A percentile compares a stretch with the other conserved stretches of the same genome.
These are phyloP conservation scores for Neurospora sublineolata DNA, from an alignment of 495 filamentous ascomycete genomes.

Conservation along the genomic window DNA sequence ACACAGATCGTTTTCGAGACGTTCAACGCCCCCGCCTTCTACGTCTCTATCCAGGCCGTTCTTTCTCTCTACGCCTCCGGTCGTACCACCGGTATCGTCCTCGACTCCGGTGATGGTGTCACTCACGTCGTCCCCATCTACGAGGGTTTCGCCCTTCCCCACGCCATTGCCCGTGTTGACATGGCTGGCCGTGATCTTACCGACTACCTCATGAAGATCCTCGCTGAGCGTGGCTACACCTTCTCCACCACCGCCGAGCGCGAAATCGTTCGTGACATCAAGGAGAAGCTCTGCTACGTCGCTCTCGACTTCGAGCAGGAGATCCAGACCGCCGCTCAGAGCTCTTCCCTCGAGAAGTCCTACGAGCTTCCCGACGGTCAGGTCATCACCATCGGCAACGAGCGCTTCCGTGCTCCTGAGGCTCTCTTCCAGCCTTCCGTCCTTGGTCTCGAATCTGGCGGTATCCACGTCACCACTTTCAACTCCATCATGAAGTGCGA, in stretches of 20 bases:
- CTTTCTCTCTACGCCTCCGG: constrained; percentile 98
- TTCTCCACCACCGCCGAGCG: constrained; percentile 99
- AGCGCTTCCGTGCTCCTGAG: constrained; percentile 98
- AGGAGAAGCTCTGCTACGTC: constrained; percentile 99
- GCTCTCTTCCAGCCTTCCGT: constrained; percentile 99
- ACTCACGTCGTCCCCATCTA: constrained; percentile 99
- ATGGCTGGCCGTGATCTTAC: constrained; percentile 99
- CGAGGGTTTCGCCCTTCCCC: constrained; percentile 98
- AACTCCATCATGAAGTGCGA: constrained; percentile 99
- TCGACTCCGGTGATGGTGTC: constrained; percentile 99
- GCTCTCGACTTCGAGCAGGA: constrained; percentile 99
- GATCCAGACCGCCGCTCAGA: constrained; percentile 97
- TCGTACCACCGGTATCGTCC: constrained; percentile 99
- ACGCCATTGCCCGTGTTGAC: constrained; percentile 98
- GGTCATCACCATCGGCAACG: constrained; percentile 99
- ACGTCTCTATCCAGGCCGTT: constrained; percentile 99
- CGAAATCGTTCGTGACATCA: constrained; percentile 99
- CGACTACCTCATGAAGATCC: constrained; percentile 99
- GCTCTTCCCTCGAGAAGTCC: constrained; percentile 95
- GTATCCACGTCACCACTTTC: constrained; percentile 99
- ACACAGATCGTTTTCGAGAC: constrained; percentile 99
- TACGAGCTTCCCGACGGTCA: constrained; percentile 99
- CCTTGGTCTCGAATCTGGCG: constrained; percentile 92
- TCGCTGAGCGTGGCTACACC: constrained; percentile 97
- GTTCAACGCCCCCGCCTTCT: constrained; percentile 99